Conservation (phyloP, 148 eudicot genomes). For the Rhododendron simsii region DNA sequence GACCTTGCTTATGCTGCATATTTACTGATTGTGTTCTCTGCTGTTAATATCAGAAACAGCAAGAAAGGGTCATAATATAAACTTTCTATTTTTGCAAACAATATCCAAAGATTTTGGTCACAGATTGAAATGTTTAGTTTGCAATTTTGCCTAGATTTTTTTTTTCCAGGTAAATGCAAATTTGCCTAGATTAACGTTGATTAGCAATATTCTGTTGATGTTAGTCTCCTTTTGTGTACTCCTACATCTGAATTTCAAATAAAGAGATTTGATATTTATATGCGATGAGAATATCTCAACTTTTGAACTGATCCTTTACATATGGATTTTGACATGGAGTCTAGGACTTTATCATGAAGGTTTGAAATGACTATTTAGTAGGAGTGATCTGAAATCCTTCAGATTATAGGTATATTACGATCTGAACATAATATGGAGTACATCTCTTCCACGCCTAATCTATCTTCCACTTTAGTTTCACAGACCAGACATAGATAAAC, state of each 20-base stretch:
- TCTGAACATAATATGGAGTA: background rate
- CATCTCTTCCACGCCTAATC: background rate
- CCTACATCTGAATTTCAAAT: background rate
- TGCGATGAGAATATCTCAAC: background rate
- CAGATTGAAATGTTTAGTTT: background rate
- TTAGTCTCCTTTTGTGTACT: background rate
- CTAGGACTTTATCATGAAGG: background rate
- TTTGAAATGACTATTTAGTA: background rate
- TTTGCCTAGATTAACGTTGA: background rate
- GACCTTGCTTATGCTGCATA: background rate
- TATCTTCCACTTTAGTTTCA: background rate
- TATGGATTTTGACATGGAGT: background rate
- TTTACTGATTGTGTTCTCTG: background rate
- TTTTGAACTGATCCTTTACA: background rate
- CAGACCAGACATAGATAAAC: background rate
- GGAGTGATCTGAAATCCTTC: background rate
- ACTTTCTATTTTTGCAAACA: background rate
- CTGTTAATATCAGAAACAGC: background rate
- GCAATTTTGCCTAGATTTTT: too few relatives aligned
- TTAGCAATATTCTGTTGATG: background rate
- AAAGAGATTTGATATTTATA: background rate
- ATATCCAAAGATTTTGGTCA: background rate
- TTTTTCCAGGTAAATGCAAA: too few relatives aligned
- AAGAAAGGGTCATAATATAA: background rate
- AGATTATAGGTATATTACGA: background rate